Base-by-base conservation (phyloP, 495 filamentous ascomycete genomes). In the Aspergillus indologenus region DNA sequence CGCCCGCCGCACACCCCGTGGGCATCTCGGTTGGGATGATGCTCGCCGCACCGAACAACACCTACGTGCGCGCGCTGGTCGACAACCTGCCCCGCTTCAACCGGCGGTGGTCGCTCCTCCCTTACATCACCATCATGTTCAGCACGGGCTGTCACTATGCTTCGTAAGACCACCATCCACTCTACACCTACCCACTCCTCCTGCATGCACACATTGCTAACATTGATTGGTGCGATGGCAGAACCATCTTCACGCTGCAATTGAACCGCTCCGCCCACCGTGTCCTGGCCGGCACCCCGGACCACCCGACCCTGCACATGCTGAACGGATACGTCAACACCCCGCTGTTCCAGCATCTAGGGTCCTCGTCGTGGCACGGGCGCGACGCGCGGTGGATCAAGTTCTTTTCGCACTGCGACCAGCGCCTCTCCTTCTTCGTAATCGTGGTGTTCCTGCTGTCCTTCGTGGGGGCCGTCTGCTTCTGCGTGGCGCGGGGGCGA, bases 351-450 rank as follows among this genome's bases (percentile, higher is more conserved):
- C 66, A 72, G 45, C 76, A 79, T 47, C 66, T 77, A 19, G 76
- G 76, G n/a, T 74, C 72, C 48, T 77, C 75, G 14, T 75, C 71
- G 9, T 79, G 76, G 75, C 76, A 79, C 54, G 73, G 68, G 8
- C 74, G 68, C 24, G 76, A 79, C 53, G 76, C 74, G 51, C 24
- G 17, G 23, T 9, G 24, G 48, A 51, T 51, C 48, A 51, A 51
- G 48, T 17, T 29, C 4, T 51, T 51, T 18, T 15, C 48, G 23
- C 17, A 19, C 15, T 17, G 24, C n/a, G 48, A 51, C 29, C 48
- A 51, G 15, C 48, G 48, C 1, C 7, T 51, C 1, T 29, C 48
- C 23, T 51, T 51, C 18, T 15, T 18, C 23, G 23, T 31, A 15
- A 29, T 51, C 11, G n/a, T 51, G 48, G 48, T 51, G 3, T 24